Evolutionary conservation across 2,329 filamentous ascomycete genomes (phyloP).

Genomic region (Metarhizium anisopliae): DNA sequence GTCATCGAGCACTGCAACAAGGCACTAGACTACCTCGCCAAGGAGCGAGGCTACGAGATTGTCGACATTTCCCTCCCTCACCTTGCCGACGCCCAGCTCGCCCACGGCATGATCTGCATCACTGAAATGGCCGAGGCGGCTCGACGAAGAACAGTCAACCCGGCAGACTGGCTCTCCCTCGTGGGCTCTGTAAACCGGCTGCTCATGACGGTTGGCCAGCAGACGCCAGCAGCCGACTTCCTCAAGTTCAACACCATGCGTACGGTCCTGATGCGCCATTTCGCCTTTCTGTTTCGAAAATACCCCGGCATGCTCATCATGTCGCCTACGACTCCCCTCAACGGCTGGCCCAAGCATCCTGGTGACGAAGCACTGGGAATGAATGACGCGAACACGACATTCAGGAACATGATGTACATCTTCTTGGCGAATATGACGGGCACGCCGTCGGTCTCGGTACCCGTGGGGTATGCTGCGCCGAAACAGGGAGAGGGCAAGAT

Average conservation of each 20-base stretch:
- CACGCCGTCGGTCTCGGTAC: slow-evolving; percentile 64
- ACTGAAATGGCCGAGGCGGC: slow-evolving; percentile 52
- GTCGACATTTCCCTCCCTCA: slow-evolving; percentile 57
- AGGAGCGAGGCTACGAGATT: slow-evolving; percentile 37
- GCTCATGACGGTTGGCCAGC: slow-evolving; percentile 54
- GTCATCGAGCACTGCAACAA: slow-evolving; percentile 55
- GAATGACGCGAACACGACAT: slow-evolving; percentile 60
- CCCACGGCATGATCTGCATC: slow-evolving; percentile 71
- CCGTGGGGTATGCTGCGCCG: slow-evolving; percentile 61
- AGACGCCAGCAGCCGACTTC: slow-evolving; percentile 60
- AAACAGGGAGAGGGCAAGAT: slow-evolving; percentile 48
- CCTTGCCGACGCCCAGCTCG: slow-evolving; percentile 61
- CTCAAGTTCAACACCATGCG: slow-evolving; percentile 66
- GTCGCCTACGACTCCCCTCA: slow-evolving; percentile 66
- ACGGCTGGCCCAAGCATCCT: slow-evolving; percentile 59
- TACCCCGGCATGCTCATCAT: slow-evolving; percentile 71
- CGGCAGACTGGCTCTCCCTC: slow-evolving; percentile 39
- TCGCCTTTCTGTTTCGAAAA: slow-evolving; percentile 59
- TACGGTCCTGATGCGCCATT: slow-evolving; percentile 67
- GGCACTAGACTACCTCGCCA: slow-evolving; percentile 49
- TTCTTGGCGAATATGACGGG: slow-evolving; percentile 80
- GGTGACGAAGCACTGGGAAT: slow-evolving; percentile 61
- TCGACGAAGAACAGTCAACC: slow-evolving; percentile 32
- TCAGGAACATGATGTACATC: slow-evolving; percentile 78
- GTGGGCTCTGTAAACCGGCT: slow-evolving; percentile 62